Evolutionary conservation across 352 stramenopile genomes (phyloP).

Genomic region (Pythium guiyangense): DNA sequence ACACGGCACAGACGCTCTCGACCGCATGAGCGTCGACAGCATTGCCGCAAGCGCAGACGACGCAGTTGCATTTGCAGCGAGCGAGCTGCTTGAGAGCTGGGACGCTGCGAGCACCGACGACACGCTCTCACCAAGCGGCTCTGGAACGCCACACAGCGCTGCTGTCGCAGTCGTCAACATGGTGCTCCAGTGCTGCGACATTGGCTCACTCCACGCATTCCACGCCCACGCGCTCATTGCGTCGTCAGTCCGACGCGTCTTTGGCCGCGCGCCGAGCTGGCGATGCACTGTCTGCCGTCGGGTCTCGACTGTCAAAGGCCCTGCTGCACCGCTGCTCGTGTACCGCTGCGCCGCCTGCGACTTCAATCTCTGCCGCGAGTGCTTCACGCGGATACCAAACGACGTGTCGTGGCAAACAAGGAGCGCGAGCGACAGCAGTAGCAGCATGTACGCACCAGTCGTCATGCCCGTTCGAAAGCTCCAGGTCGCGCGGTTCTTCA

Average conservation of each 20-base stretch:
- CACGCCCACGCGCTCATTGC: constrained; percentile 34
- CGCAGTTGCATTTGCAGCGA: constrained; percentile 21
- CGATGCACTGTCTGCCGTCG: constrained; percentile 37
- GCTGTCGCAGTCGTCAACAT: constrained; percentile 30
- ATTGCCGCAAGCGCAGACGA: constrained; percentile 15
- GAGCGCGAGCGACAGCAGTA: background rate
- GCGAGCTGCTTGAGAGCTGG: constrained; percentile 28
- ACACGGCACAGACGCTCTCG: too few relatives aligned
- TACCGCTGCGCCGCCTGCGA: constrained; percentile 55
- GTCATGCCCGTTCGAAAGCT: background rate
- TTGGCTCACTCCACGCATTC: constrained; percentile 31
- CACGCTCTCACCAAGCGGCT: background rate
- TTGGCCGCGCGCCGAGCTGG: constrained; percentile 27
- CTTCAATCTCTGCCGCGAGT: constrained; percentile 54
- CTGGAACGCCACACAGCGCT: constrained; percentile 9
- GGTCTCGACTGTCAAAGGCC: constrained; percentile 17
- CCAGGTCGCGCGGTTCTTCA: constrained; percentile 31
- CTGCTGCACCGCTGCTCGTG: constrained; percentile 13
- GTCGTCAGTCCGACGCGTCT: constrained; percentile 26
- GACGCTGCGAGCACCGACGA: constrained; percentile 12
- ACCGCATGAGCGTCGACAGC: background rate
- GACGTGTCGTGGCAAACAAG: background rate
- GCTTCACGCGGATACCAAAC: constrained; percentile 67
- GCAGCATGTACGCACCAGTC: background rate
- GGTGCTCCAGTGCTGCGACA: constrained; percentile 22